A percentile compares a stretch with the other conserved stretches of the same genome.
phyloP scores from a whole-genome alignment of 495 filamentous ascomycete species.

The Aspergillus nidulans region DNA sequence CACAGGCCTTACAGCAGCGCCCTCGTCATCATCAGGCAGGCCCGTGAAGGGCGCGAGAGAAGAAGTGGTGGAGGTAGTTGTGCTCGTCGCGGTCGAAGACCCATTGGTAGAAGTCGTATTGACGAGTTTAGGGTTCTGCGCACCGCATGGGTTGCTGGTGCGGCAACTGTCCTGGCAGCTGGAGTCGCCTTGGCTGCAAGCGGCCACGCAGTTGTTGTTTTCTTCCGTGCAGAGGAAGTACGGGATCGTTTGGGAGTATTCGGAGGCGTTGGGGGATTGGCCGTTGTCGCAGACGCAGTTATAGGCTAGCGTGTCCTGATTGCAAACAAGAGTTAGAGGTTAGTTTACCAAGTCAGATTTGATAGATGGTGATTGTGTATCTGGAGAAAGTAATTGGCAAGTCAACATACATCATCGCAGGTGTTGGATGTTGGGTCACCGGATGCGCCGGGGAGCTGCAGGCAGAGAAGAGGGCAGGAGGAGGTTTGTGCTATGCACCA shows the following conservation, averaged over 20 bases:
- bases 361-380: background rate
- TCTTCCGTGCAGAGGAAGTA: slow-evolving; percentile 76
- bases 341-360: background rate
- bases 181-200: slow-evolving; percentile 52
- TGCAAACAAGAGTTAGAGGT: slow-evolving; percentile 7
- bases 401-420: slow-evolving; percentile 63
- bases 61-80: slow-evolving; percentile 33
- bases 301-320: slow-evolving; percentile 62
- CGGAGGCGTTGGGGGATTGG: slow-evolving; percentile 65
- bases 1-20: slow-evolving; percentile 32
- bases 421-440: slow-evolving; percentile 53
- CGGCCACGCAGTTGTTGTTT: slow-evolving; percentile 63
- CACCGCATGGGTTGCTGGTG: slow-evolving; percentile 73
- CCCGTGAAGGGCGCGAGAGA: slow-evolving; percentile 29
- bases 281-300: slow-evolving; percentile 73
- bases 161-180: slow-evolving; percentile 62
- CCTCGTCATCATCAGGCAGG: slow-evolving; percentile 17
- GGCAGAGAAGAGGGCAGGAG: slow-evolving; percentile 74
- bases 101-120: slow-evolving; percentile 54
- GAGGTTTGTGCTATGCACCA: slow-evolving; percentile 69
- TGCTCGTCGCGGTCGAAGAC: slow-evolving; percentile 33
- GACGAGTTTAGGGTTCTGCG: slow-evolving; percentile 58
- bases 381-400: too few species aligned
- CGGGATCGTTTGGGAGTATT: slow-evolving; percentile 83
- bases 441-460: slow-evolving; percentile 55